These are phyloP conservation scores for Sphaerulina populicola DNA, from an alignment of 2,329 filamentous ascomycete genomes.

Conservation along the genomic window DNA sequence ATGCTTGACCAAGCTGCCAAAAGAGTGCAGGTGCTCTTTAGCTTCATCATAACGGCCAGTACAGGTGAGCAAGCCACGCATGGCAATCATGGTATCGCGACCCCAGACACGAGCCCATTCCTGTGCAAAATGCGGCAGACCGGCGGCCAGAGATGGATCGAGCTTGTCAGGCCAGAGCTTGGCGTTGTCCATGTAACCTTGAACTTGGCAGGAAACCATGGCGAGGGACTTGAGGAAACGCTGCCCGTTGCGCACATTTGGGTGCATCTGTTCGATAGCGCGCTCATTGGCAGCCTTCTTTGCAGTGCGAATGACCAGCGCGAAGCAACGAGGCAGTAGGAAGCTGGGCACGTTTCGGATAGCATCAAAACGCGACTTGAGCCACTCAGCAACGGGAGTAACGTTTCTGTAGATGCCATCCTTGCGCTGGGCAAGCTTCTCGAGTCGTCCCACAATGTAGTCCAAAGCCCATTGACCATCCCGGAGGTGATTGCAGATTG, in stretches of 20 bases:
- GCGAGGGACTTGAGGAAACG: slow-evolving; percentile 81
- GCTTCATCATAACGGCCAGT: slow-evolving; percentile 84
- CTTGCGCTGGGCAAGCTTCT: slow-evolving; percentile 53
- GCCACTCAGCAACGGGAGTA: slow-evolving; percentile 62
- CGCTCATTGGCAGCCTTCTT: slow-evolving; percentile 77
- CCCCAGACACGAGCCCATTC: slow-evolving; percentile 97
- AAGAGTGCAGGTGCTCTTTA: slow-evolving; percentile 86
- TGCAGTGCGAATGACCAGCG: slow-evolving; percentile 74
- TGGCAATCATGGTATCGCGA: slow-evolving; percentile 90
- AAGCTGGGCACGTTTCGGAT: slow-evolving; percentile 81
- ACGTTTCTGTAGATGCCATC: slow-evolving; percentile 54
- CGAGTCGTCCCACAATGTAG: slow-evolving; percentile 70
- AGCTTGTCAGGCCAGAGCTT: slow-evolving; percentile 79
- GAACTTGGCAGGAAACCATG: slow-evolving; percentile 87
- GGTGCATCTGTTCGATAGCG: slow-evolving; percentile 68
- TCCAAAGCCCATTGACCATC: slow-evolving; percentile 89
- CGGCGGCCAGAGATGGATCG: slow-evolving; percentile 82
- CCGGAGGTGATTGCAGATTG: slow-evolving; percentile 84
- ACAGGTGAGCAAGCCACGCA: slow-evolving; percentile 82
- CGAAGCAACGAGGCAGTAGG: slow-evolving; percentile 86
- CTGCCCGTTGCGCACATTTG: slow-evolving; percentile 70
- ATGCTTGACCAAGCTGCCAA: slow-evolving; percentile 93
- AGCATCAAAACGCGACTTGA: slow-evolving; percentile 75
- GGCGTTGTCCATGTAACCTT: slow-evolving; percentile 78
- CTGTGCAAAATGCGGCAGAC: slow-evolving; percentile 84